These are phyloP conservation scores for Aspergillus ustus DNA, from an alignment of 2,329 filamentous ascomycete species.

Conservation along the genomic window DNA sequence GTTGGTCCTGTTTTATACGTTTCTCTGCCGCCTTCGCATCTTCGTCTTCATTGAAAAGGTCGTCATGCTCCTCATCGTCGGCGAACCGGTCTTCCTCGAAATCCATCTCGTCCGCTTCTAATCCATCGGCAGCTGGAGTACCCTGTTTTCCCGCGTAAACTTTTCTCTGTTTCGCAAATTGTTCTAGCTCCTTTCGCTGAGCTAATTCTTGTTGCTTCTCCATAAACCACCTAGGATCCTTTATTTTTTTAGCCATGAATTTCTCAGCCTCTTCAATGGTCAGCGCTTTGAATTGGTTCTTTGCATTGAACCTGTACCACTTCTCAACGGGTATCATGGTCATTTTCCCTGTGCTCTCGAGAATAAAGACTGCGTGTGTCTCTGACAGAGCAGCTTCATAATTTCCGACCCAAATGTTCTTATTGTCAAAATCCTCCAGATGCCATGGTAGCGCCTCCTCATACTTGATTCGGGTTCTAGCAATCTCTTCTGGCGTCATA, in stretches of 20 bases:
- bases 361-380: conserved; percentile 75
- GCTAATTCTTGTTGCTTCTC: conserved; percentile 58
- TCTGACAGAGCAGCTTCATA: conserved; percentile 90
- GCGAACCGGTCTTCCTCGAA: conserved; percentile 78
- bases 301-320: conserved; percentile 73
- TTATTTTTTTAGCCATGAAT: conserved; percentile 77
- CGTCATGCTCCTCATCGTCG: conserved; percentile 79
- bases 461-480: conserved; percentile 70
- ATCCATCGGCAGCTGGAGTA: conserved; percentile 52
- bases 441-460: conserved; percentile 97
- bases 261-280: conserved; percentile 85
- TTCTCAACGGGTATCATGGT: conserved; percentile 92
- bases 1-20: conserved; percentile 76
- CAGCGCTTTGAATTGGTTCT: conserved; percentile 71
- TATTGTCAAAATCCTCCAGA: conserved; percentile 93
- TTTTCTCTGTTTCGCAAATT: conserved; percentile 54
- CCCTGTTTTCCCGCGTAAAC: conserved; percentile 52
- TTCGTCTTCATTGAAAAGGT: conserved; percentile 83
- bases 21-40: conserved; percentile 74
- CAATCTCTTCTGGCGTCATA: conserved; percentile 72
- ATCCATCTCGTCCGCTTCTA: conserved; percentile 69
- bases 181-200: conserved; percentile 63
- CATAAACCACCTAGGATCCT: conserved; percentile 81
- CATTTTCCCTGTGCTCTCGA: conserved; percentile 72
- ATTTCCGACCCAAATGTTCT: conserved; percentile 89